A percentile compares a stretch with the other conserved stretches of the same genome.
These are phyloP conservation scores for Picea sitchensis DNA, from an alignment of 75 land plant species.

Conservation along the genomic window DNA sequence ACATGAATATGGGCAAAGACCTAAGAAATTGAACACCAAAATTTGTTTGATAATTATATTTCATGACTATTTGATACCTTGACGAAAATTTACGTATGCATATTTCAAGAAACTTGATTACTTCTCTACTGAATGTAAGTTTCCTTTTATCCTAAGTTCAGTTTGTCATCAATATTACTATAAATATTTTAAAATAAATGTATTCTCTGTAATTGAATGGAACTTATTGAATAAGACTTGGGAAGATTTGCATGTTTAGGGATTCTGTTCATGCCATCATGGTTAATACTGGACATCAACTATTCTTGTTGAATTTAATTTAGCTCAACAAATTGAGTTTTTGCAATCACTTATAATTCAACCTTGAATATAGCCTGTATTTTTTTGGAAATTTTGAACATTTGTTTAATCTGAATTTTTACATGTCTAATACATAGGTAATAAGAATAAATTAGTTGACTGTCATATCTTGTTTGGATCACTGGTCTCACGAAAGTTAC, in stretches of 20 bases:
- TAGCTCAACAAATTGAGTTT: not conserved
- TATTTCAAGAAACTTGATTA: slow-evolving; percentile 99
- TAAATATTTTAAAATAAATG: not conserved
- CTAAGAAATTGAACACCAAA: not conserved
- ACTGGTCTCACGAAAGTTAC: too few species aligned
- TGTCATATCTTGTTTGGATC: too few species aligned
- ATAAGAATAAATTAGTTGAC: too few species aligned
- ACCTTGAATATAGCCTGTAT: too few species aligned
- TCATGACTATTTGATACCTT: slow-evolving; percentile 36
- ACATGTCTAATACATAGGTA: too few species aligned
- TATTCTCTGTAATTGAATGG: not conserved
- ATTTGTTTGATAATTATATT: not conserved
- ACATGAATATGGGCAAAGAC: not conserved
- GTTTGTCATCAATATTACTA: not conserved
- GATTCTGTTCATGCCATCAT: not conserved
- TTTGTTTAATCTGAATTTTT: too few species aligned
- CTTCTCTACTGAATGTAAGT: slow-evolving; percentile 98
- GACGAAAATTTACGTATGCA: slow-evolving; percentile 83
- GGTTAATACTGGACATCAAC: not conserved
- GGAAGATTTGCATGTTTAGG: not conserved
- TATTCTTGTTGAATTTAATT: not conserved
- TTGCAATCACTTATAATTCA: too few species aligned
- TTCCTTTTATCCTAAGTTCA: slow-evolving; percentile 1
- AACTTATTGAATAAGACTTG: not conserved
- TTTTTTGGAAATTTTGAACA: too few species aligned